A percentile compares a stretch with the other conserved stretches of the same genome.
Evolutionary conservation across 345 rosid genomes (phyloP).

Genomic region (Geranium brycei): DNA sequence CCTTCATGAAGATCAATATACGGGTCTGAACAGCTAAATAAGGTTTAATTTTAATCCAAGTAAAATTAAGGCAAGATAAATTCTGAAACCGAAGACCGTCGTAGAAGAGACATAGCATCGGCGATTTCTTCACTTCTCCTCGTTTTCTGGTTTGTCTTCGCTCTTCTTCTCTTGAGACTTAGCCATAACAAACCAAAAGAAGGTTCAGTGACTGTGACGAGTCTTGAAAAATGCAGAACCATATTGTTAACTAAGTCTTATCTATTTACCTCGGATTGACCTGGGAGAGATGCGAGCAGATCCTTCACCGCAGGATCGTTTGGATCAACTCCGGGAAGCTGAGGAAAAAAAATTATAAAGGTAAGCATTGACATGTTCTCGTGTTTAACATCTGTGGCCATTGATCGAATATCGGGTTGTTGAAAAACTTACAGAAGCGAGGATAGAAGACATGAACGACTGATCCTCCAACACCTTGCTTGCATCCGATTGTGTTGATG

Average conservation of each 20-base stretch:
- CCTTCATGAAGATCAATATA: no score
- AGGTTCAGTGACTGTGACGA: neutral
- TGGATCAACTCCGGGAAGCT: conserved; percentile 78
- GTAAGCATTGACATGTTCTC: neutral
- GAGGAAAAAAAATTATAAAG: conserved; percentile 10
- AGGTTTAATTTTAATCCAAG: neutral
- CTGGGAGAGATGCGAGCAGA: conserved; percentile 51
- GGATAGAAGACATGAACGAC: conserved; percentile 47
- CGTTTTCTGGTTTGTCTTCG: neutral
- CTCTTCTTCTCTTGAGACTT: neutral
- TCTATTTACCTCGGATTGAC: conserved; percentile 42
- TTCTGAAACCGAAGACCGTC: neutral
- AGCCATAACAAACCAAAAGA: neutral
- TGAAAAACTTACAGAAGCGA: conserved; percentile 37
- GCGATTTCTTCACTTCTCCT: neutral
- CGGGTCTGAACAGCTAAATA: no score
- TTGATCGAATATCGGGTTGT: neutral
- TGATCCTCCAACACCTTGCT: conserved; percentile 51
- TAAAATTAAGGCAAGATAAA: neutral
- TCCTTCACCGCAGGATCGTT: conserved; percentile 60
- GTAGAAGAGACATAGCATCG: neutral
- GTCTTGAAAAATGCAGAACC: neutral
- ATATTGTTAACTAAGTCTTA: neutral
- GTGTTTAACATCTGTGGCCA: neutral
- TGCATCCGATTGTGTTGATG: conserved; percentile 35